These are phyloP conservation scores for Phaeosphaeriaceae sp. DNA, from an alignment of 2,329 filamentous ascomycete species.

Conservation along the genomic window DNA sequence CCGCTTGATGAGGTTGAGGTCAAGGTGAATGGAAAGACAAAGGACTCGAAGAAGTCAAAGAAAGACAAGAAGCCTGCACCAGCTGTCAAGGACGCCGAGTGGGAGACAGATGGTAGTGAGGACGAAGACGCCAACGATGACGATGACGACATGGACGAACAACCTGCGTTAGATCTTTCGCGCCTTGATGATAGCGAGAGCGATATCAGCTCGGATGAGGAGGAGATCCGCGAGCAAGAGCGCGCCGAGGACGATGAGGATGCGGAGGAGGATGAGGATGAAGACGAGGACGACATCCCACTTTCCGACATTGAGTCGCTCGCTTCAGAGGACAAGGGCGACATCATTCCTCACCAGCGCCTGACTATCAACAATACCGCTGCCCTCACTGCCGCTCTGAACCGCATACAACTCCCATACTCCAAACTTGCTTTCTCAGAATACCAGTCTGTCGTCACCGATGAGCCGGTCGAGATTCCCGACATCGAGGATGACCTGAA, in stretches of 20 bases:
- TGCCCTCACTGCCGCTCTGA: constrained; percentile 80
- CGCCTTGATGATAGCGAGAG: constrained; percentile 51
- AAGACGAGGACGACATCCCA: constrained; percentile 79
- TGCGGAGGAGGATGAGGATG: constrained; percentile 47
- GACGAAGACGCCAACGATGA: constrained; percentile 49
- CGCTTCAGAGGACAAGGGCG: constrained; percentile 81
- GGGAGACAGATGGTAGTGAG: constrained; percentile 42
- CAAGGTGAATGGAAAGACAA: constrained; percentile 39
- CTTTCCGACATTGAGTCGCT: constrained; percentile 85
- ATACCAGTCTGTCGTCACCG: constrained; percentile 78
- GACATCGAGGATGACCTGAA: constrained; percentile 91
- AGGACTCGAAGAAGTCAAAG: constrained; percentile 39
- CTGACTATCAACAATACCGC: constrained; percentile 97
- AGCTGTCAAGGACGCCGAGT: constrained; percentile 35
- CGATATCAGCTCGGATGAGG: constrained; percentile 46
- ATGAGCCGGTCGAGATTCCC: constrained; percentile 72
- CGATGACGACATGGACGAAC: constrained; percentile 37
- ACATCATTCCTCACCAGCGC: constrained; percentile 87
- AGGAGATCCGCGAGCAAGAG: constrained; percentile 35
- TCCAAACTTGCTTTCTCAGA: constrained; percentile 78
- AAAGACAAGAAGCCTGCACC: constrained; percentile 39
- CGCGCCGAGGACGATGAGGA: constrained; percentile 47
- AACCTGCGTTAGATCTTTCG: constrained; percentile 33
- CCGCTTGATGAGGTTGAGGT: constrained; percentile 36
- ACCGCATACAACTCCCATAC: constrained; percentile 77